Evolutionary conservation across 108 stramenopile genomes (phyloP), one percentile per base, ranked within the genome.

Genomic region (Cyclotella atomus): DNA sequence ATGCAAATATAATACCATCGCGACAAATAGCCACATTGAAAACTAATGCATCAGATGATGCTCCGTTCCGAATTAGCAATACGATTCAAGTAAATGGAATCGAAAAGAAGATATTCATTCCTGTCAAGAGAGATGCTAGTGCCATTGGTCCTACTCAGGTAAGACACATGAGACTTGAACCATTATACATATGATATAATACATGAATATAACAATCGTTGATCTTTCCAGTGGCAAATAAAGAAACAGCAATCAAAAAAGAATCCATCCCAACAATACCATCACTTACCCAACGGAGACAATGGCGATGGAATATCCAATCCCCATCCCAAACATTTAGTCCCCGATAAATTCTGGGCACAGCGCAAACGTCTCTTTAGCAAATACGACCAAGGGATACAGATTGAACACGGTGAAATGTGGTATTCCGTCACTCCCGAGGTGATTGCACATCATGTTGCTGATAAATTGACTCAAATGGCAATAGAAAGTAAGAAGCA

Each of bases 361-460:
- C 94, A 95, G 55, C 68, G 94, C 19, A 81, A 79, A 41, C 87
- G 91, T 23, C 71, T 95, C 43, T 95, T 95, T 82, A 71, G 72
- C 1, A 78, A 73, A 19, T 95, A 87, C 56, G 94, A 95, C 65
- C 33, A 85, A 23, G 94, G 94, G 17, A 90, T 95, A 54, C 84
- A 87, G 62, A 83, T 95, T 33, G 94, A 89, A 53, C 65, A 70
- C 56, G 33, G 45, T 20, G 79, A 80, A 62, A 80, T 75, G 74
- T 95, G 94, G 94, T 95, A 85, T 69, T 83, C 80, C 34, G 89
- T 95, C 0, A 95, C 94, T 19, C 94, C 94, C 6, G 91, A 95
- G 67, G 82, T 82, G 10, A 92, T 95, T 68, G 91, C 91, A 10
- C 76, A 83, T 61, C 91, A 92, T 56, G 79, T 91, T 70, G 87